phyloP scores from a whole-genome alignment of 768 basidiomycete species.

The Phylloporus arenicola region DNA sequence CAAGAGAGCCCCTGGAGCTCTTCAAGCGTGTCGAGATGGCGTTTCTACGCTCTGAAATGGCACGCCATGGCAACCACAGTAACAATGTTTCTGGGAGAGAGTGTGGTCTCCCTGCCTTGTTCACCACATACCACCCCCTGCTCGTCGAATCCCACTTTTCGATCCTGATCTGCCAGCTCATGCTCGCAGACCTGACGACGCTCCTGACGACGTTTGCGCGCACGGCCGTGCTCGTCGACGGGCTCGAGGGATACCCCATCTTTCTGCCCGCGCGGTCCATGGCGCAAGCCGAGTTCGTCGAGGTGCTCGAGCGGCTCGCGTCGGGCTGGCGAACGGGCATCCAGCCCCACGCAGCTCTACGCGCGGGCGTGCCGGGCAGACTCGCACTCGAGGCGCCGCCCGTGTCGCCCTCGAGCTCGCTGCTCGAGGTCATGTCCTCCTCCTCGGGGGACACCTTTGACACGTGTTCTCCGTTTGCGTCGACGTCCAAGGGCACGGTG shows the following conservation, averaged over 20 bases:
- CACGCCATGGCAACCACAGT: constrained; percentile 55
- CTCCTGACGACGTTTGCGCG: constrained; percentile 62
- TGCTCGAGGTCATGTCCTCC: constrained; percentile 21
- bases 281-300: constrained; percentile 86
- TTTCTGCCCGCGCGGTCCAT: constrained; percentile 85
- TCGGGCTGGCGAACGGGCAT: constrained; percentile 67
- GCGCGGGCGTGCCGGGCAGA: constrained; percentile 32
- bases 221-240: constrained; percentile 66
- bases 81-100: constrained; percentile 36
- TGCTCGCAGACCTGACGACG: constrained; percentile 68
- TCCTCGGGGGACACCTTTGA: constrained; percentile 22
- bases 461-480: constrained; percentile 13
- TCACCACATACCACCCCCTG: constrained; percentile 88
- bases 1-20: constrained; percentile 31
- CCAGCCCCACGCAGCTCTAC: constrained; percentile 48
- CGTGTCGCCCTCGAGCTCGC: constrained; percentile 18
- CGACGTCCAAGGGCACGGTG: constrained; percentile 9
- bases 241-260: constrained; percentile 83
- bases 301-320: constrained; percentile 76
- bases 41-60: constrained; percentile 60
- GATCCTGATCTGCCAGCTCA: constrained; percentile 65
- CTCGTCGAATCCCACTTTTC: constrained; percentile 85
- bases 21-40: constrained; percentile 59
- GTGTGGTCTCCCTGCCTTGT: constrained; percentile 43
- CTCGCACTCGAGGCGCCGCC: constrained; percentile 40